phyloP scores from a whole-genome alignment of 2,329 filamentous ascomycete species.

The Fusarium sp. region DNA sequence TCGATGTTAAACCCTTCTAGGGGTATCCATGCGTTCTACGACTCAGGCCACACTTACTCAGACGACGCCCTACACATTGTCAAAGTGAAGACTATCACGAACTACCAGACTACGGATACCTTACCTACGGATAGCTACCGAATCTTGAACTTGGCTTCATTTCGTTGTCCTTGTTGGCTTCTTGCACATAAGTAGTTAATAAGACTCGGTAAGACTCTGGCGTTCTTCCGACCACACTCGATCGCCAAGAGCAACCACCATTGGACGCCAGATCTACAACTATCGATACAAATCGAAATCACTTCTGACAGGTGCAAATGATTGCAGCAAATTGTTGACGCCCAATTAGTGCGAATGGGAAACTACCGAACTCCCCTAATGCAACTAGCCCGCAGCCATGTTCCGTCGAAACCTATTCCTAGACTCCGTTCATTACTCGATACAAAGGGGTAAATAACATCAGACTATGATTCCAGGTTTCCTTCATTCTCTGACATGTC shows the following conservation, averaged over 20 bases:
- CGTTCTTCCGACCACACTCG: neutral
- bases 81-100: neutral
- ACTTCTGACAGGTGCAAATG: constrained; percentile 27
- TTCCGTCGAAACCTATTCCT: constrained; percentile 17
- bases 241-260: neutral
- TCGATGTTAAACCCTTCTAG: constrained; percentile 11
- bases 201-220: neutral
- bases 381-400: constrained; percentile 14
- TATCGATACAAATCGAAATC: constrained; percentile 4
- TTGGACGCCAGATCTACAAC: constrained; percentile 11
- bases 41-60: constrained; percentile 27
- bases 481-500: neutral
- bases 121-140: neutral
- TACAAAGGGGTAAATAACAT: constrained; percentile 27
- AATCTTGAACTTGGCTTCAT: neutral
- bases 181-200: neutral
- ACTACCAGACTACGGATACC: neutral
- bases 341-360: constrained; percentile 17
- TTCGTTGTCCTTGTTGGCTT: neutral
- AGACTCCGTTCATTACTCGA: constrained; percentile 25
- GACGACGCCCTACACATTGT: neutral
- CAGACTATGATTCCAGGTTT: constrained; percentile 7
- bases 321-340: constrained; percentile 10
- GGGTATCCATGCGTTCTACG: constrained; percentile 10
- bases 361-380: constrained; percentile 18